Evolutionary conservation across 1,139 yeast genomes (phyloP), one percentile per base, ranked within the genome.

Genomic region (Meyerozyma elateridarum): DNA sequence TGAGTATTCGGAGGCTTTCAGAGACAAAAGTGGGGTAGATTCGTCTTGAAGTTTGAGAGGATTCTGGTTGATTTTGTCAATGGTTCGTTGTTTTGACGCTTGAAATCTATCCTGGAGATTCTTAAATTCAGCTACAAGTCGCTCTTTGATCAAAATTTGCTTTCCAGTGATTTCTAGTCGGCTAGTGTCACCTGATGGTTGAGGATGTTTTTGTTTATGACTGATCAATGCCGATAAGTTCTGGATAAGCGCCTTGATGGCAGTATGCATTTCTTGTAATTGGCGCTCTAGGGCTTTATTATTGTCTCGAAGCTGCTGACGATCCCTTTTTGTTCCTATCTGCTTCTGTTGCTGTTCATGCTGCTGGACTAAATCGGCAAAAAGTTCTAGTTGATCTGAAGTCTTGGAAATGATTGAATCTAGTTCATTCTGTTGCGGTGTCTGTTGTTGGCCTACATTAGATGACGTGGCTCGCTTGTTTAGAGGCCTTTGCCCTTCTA

Each of bases 261-360:
- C 70, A n/a, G 37, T 36, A 24, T 59, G 64, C 40, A 65, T 39
- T 9, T 52, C 56, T 9, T 47, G 38, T 4, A 65, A 53, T 16
- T 54, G 54, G 4, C 31, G 32, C 6, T 53, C 54, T 20, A 61
- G 43, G 1, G 47, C 48, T 28, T 68, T 73, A 6, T 76, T 54
- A 8, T 53, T 52, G 6, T 47, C 46, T 29, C 87, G 54, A 8
- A 74, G 47, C 15, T 55, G 52, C 0, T 38, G 17, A 16, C 63
- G 59, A 45, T 81, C 88, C 42, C 82, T 52, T 37, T 63, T 64
- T 0, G 82, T 61, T 0, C 87, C 88, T 9, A 81, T 46, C 33
- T 64, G 73, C 30, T 56, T 62, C 22, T 73, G 59, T 34, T 68
- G 67, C 30, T 62, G 61, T 42, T 73, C 79, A 34, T 76, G 61